Base-by-base conservation (phyloP, 306 rosid genomes). In the Gastrolobium villosum region DNA sequence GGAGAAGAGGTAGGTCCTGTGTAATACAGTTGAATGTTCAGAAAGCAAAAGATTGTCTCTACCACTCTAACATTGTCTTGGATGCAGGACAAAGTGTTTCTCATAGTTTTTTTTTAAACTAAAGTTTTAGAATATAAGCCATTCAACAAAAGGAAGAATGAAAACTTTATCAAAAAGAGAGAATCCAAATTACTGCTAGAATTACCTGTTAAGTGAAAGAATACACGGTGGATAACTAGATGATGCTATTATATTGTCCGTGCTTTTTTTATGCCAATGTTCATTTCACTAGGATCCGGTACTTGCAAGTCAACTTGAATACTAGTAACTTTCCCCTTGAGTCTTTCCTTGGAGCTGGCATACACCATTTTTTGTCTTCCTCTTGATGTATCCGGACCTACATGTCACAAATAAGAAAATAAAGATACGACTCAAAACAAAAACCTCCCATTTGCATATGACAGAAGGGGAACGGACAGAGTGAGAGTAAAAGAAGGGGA, bases 211-310 rank as follows among this genome's bases (percentile, higher is more conserved):
- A 20, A 20, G 26, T 20, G 26, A 3, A 20, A 20, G 35, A 37
- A 35, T 50, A 45, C 65, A 26, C 79, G 2, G 28, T 1, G 2
- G 55, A 43, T 39, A 20, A 5, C 13, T 11, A 46, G 2, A 15
- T 30, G 5, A 62, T 9, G 28, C 7, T 2, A 61, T 65, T 49
- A 90, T 79, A 86, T 81, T 14, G 90, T 92, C 65, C 91, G 83
- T 5, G 72, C 71, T 65, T 88, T 88, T 52, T 88, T 52, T 26
- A 88, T 88, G 65, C 86, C 95, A 9, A 88, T 54, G 81, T 90
- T 90, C 81, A 90, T 84, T 85, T 88, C 92, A 45, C 94, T 88
- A 4, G 90, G 83, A 79, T 90, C 92, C 1, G 94, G 88, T 57
- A 89, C 94, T 57, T 88, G 90, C 74, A 90, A 79, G 0, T 20